Base-by-base conservation (phyloP, 805 yeast genomes). In the Saturnispora ahearnii region DNA sequence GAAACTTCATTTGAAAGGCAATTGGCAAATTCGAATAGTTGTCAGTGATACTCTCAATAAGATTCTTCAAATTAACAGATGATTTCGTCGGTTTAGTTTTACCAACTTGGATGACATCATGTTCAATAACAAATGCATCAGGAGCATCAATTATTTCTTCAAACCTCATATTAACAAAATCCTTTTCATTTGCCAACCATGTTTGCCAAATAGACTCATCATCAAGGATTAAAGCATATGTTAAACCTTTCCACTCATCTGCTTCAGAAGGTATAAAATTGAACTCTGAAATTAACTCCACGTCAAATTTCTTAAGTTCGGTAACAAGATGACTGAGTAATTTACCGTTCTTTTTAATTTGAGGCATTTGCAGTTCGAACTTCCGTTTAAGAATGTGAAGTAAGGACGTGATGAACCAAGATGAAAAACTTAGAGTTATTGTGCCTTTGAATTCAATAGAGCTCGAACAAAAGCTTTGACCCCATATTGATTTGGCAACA, bases 81-180 rank as follows among this genome's bases (percentile, higher is more conserved):
- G 87, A 77, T 53, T 74, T 74, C 0, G 88, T 82, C 0, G 91
- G 89, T 52, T 73, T 74, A 0, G 79, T 72, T 46, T 63, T 62
- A 6, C 62, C 62, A n/a, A 51, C 54, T 43, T 67, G 73, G 9
- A 65, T 72, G 13, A 70, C 71, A 45, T 84, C 90, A 53, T 64
- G 68, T 57, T 84, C 90, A 30, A 84, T 74, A 3, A 62, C 63
- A 62, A 82, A 79, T 0, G 85, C 79, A 54, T 75, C 71, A 0
- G 68, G 56, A 0, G 74, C 60, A 2, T 67, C 65, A 3, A 79
- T 59, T 21, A 82, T 76, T 53, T 78, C 84, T 29, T 71, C 65
- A 53, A 73, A 81, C 50, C 85, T 63, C 24, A 66, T 63, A 41
- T 69, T 66, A 2, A 84, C 82, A 57, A 80, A 68, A 11, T 69